Conservation (phyloP, 2,329 filamentous ascomycete species). For the Colletotrichum incanum region DNA sequence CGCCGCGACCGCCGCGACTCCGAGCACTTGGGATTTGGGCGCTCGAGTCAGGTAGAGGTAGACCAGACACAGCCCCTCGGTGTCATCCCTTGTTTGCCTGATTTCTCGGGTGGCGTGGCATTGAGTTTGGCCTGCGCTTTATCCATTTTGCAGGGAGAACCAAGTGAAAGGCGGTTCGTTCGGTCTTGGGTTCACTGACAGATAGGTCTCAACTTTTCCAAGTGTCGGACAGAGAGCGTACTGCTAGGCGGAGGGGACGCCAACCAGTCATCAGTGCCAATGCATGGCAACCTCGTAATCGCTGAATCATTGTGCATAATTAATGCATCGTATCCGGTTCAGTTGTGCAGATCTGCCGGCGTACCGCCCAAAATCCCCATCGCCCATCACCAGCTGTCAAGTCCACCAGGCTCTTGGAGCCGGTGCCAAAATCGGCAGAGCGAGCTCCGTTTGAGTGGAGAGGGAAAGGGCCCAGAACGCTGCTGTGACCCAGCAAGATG, state of each 20-base stretch:
- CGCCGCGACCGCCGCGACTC: slow-evolving; percentile 1
- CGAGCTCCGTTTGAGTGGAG: slow-evolving; percentile 30
- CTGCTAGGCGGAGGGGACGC: too few relatives aligned
- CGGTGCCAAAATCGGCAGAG: slow-evolving; percentile 33
- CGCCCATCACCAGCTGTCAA: slow-evolving; percentile 1
- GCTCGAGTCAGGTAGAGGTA: neutral
- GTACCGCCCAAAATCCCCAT: neutral
- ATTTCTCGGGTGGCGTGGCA: slow-evolving; percentile 11
- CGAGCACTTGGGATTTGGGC: neutral
- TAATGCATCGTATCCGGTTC: neutral
- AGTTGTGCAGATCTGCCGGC: slow-evolving; percentile 11
- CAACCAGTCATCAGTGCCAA: neutral
- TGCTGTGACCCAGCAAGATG: slow-evolving; percentile 1
- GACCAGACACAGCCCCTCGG: neutral
- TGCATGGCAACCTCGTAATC: neutral
- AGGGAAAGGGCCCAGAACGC: slow-evolving; percentile 36
- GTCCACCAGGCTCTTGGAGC: slow-evolving; percentile 37
- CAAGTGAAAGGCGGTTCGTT: slow-evolving; percentile 14
- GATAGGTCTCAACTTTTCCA: neutral
- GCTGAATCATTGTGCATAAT: slow-evolving; percentile 15
- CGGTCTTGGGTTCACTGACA: neutral
- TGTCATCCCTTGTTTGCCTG: slow-evolving; percentile 6
- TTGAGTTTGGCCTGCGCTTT: neutral
- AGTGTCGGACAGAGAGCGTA: neutral
- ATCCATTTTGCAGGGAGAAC: neutral